These are phyloP conservation scores for Stellera chamaejasme DNA, from an alignment of 345 rosid species.

Conservation along the genomic window DNA sequence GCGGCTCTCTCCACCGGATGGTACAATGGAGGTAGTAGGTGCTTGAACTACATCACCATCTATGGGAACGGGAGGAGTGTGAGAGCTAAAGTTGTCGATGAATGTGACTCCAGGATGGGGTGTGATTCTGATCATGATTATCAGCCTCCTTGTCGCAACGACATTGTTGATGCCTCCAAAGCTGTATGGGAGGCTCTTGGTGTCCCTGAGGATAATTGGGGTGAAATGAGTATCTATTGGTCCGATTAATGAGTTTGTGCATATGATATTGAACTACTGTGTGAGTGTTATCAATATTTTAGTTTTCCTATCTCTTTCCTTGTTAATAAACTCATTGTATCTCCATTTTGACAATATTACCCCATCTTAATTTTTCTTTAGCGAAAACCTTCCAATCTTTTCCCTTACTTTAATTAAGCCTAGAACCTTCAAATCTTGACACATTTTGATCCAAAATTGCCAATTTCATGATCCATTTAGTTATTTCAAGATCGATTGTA, in stretches of 20 bases:
- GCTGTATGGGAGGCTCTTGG: constrained; percentile 24
- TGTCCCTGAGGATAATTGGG: constrained; percentile 9
- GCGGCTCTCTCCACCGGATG: constrained; percentile 32
- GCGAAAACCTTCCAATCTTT: too few relatives aligned
- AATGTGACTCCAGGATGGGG: constrained; percentile 21
- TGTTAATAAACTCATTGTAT: too few relatives aligned
- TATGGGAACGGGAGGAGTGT: constrained; percentile 16
- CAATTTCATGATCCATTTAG: too few relatives aligned
- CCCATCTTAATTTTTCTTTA: too few relatives aligned
- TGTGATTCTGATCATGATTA: constrained; percentile 19
- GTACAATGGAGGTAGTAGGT: constrained; percentile 17
- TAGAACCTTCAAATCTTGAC: too few relatives aligned
- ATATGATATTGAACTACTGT: too few relatives aligned
- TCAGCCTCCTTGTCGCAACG: constrained; percentile 20
- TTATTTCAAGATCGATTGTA: too few relatives aligned
- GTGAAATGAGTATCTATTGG: constrained; percentile 14
- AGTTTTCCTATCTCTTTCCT: background rate
- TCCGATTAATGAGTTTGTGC: constrained; percentile 9
- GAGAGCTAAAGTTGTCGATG: constrained; percentile 23
- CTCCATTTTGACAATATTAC: too few relatives aligned
- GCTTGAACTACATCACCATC: constrained; percentile 16
- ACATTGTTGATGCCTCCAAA: constrained; percentile 26
- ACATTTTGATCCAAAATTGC: too few relatives aligned
- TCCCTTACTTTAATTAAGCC: too few relatives aligned
- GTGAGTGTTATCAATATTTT: too few relatives aligned